Evolutionary conservation across 768 basidiomycete genomes (phyloP), one percentile per base, ranked within the genome.

Genomic region (Hygrocybe punicea): DNA sequence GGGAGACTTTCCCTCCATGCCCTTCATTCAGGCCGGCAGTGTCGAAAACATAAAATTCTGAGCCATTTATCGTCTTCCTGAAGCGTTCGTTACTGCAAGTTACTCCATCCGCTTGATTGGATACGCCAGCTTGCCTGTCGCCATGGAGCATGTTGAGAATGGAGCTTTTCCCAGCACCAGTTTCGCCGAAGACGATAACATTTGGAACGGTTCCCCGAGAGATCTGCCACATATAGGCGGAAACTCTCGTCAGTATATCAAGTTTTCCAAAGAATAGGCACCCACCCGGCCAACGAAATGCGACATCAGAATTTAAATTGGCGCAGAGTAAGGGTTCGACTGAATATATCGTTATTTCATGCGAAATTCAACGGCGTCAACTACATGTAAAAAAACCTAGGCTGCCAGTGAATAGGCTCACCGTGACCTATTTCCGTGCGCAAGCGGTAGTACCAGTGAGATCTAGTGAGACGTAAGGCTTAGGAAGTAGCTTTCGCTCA

Each of bases 111-210:
- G 33, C 35, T 23, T 23, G 10, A 39, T 14, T 35, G 23, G 72
- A 72, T 24, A 67, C 65, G 1, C 51, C 52, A 53, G 73, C 71
- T 46, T 63, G 24, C 2, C 54, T 53, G 14, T 33, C 19, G 24
- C 66, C 62, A 57, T 64, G 64, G 47, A 75, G 64, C 67, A 71
- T 69, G 59, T 73, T 68, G 48, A 75, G n/a, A n/a, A n/a, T n/a
- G n/a, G n/a, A n/a, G n/a, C n/a, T n/a, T n/a, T n/a, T n/a, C n/a
- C n/a, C n/a, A 61, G 35, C 37, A 6, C 59, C 59, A 3, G 51
- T 48, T 17, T 60, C 59, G 23, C 59, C 59, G 23, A 60, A 60
- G 13, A 60, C 46, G 35, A 60, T 44, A 33, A 60, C 35, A 33
- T 60, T 60, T 7, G 53, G 53, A n/a, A 37, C 36, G 36, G n/a